A percentile compares a stretch with the other conserved stretches of the same genome.
Conservation (phyloP, 2,329 filamentous ascomycete genomes). For the Aspergillus floridensis region DNA sequence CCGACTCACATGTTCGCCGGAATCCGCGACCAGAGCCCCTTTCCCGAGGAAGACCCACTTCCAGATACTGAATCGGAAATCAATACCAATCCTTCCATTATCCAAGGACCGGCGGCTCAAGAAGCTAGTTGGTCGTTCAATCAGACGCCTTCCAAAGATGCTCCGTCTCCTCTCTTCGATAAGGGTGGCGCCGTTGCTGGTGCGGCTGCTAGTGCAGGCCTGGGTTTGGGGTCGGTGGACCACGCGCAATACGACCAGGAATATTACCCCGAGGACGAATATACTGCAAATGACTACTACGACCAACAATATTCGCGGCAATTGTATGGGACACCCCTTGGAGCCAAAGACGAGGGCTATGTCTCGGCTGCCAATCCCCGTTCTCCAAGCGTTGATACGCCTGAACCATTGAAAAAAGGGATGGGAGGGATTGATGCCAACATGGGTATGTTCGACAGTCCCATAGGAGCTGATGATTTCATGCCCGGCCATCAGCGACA, state of each 20-base stretch:
- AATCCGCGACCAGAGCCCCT: constrained; percentile 66
- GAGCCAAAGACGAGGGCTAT: constrained; percentile 82
- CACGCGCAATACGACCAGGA: constrained; percentile 58
- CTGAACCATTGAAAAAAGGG: constrained; percentile 45
- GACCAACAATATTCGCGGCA: constrained; percentile 36
- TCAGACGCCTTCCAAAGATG: constrained; percentile 51
- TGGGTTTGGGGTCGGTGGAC: constrained; percentile 55
- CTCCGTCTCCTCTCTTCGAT: constrained; percentile 26
- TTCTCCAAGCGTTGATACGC: constrained; percentile 48
- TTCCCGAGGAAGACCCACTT: constrained; percentile 28
- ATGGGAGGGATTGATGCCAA: constrained; percentile 55
- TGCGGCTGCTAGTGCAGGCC: constrained; percentile 47
- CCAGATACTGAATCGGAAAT: constrained; percentile 59
- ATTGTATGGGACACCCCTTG: constrained; percentile 54
- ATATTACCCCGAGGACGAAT: constrained; percentile 52
- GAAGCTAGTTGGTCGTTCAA: constrained; percentile 56
- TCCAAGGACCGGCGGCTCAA: constrained; percentile 63
- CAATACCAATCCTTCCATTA: constrained; percentile 79
- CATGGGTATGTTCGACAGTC: constrained; percentile 51
- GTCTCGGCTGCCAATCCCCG: constrained; percentile 70
- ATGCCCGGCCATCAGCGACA: constrained; percentile 60
- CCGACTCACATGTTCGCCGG: constrained; percentile 63
- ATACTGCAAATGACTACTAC: constrained; percentile 41
- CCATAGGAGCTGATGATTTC: constrained; percentile 59
- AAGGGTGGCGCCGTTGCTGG: constrained; percentile 48